These are phyloP conservation scores for Termitomyces heimii DNA, from an alignment of 768 basidiomycete genomes.

Conservation along the genomic window DNA sequence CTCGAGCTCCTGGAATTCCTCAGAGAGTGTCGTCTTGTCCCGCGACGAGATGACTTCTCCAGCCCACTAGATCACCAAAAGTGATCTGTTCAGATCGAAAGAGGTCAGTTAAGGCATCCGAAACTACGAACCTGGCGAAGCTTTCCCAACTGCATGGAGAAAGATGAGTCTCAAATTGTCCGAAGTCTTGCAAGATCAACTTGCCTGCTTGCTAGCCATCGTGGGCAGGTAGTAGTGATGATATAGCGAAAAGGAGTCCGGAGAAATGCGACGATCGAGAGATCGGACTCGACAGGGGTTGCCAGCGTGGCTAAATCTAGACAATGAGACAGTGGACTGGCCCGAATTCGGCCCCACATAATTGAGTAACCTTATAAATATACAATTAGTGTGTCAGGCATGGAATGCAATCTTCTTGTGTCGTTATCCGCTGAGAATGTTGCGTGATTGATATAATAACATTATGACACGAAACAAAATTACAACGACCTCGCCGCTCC, in stretches of 20 bases:
- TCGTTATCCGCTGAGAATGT: neutral
- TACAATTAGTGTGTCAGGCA: neutral
- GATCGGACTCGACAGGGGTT: conserved; percentile 8
- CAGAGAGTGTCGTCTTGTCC: conserved; percentile 73
- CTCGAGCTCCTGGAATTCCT: conserved; percentile 79
- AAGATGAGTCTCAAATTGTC: neutral
- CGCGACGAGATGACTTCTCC: conserved; percentile 83
- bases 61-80: conserved; percentile 61
- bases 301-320: neutral
- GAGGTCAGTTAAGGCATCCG: neutral
- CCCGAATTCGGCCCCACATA: neutral
- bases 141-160: conserved; percentile 58
- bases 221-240: neutral
- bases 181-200: conserved; percentile 8
- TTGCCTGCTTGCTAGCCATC: conserved; percentile 68
- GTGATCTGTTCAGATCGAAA: conserved; percentile 24
- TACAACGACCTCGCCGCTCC: neutral
- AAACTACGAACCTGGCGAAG: conserved; percentile 54
- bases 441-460: neutral
- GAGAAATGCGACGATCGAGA: conserved; percentile 11
- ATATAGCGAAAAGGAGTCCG: conserved; percentile 6
- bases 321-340: neutral
- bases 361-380: neutral
- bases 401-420: neutral
- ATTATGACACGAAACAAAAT: neutral